These are phyloP conservation scores for Brassica rapa DNA, from an alignment of 345 rosid species.

Conservation along the genomic window DNA sequence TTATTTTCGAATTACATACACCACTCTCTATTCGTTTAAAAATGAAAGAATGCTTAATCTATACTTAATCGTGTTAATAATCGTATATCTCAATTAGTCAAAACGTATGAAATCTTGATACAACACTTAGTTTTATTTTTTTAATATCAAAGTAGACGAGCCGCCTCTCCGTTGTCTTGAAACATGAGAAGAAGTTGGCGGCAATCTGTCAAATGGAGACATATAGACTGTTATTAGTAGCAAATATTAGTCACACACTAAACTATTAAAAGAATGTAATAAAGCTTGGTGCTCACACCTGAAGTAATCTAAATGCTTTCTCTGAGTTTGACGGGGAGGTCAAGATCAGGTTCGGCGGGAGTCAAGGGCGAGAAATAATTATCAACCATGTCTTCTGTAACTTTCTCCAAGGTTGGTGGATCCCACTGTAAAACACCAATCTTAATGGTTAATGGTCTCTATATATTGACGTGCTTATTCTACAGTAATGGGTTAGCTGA, in stretches of 20 bases:
- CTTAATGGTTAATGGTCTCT: background rate
- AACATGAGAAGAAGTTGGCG: background rate
- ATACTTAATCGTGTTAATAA: background rate
- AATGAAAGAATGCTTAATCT: background rate
- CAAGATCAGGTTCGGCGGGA: conserved; percentile 38
- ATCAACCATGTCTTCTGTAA: conserved; percentile 44
- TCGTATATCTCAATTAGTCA: background rate
- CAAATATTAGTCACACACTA: background rate
- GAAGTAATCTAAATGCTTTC: conserved; percentile 41
- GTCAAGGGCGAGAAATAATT: conserved; percentile 35
- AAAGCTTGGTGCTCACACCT: background rate
- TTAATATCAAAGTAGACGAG: background rate
- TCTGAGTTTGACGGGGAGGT: conserved; percentile 43
- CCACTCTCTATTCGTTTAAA: background rate
- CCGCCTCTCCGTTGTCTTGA: background rate
- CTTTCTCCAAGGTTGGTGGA: conserved; percentile 45
- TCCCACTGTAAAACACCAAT: conserved; percentile 39
- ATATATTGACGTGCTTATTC: background rate
- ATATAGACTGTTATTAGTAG: background rate
- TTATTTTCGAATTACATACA: background rate
- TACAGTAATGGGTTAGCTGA: background rate
- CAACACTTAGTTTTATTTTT: background rate
- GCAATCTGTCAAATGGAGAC: conserved; percentile 1
- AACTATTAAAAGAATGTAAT: background rate
- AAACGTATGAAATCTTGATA: background rate